Conservation (phyloP, 1,284 basidiomycete species). For the Inonotus hispidus region DNA sequence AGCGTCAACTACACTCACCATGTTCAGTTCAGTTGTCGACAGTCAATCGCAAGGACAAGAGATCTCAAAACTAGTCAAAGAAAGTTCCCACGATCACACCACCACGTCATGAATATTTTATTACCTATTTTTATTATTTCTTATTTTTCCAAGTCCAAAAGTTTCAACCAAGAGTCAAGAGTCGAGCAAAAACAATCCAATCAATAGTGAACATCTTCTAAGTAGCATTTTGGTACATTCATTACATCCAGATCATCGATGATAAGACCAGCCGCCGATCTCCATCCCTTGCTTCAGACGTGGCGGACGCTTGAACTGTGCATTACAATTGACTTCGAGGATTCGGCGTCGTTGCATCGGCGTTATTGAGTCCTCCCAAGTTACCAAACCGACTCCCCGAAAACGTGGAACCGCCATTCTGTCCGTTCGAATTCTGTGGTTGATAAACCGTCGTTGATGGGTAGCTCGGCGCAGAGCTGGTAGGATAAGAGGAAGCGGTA, state of each 20-base stretch:
- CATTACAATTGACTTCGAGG: no score
- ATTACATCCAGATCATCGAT: no score
- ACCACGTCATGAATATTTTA: not conserved
- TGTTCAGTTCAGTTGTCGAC: not conserved
- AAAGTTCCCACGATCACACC: not conserved
- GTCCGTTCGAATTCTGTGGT: not conserved
- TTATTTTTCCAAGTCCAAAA: not conserved
- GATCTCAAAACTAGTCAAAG: not conserved
- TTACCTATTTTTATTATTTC: not conserved
- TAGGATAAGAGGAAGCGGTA: not conserved
- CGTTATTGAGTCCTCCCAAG: not conserved
- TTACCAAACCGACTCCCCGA: not conserved
- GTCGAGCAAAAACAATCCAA: no score
- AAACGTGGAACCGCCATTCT: not conserved
- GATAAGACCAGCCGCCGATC: no score
- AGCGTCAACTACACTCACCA: not conserved
- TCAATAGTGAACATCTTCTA: no score
- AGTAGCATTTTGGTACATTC: no score
- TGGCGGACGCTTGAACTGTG: not conserved
- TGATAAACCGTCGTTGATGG: not conserved
- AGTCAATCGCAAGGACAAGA: not conserved
- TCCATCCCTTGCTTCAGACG: no score
- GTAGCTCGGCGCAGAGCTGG: not conserved
- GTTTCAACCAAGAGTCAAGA: no score
- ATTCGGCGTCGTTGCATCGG: not conserved